Percentiles rank a stretch among this genome's conserved stretches.
Conservation (phyloP, 2,329 filamentous ascomycete genomes). For the Cytospora piceicola region DNA sequence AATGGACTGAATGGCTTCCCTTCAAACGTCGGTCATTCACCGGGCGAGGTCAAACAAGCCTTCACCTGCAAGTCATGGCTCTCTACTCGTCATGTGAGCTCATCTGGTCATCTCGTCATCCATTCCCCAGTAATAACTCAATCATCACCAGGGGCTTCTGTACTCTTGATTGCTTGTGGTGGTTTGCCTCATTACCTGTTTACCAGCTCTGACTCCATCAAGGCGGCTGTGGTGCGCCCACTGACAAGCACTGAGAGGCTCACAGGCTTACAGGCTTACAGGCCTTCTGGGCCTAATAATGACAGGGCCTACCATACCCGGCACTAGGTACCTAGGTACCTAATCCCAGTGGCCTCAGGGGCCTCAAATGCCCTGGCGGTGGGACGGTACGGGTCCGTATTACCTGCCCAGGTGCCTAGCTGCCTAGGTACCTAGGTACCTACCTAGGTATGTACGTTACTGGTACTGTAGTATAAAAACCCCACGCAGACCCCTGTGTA, state of each 20-base stretch:
- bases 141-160: not conserved
- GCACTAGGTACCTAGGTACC: too few species aligned
- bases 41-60: not conserved
- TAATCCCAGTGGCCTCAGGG: too few species aligned
- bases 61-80: not conserved
- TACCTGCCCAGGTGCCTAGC: too few species aligned
- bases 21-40: not conserved
- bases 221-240: not conserved
- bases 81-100: not conserved
- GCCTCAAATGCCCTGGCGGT: not conserved
- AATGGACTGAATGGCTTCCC: too few species aligned
- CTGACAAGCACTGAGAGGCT: slow-evolving; percentile 1
- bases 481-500: slow-evolving; percentile 1
- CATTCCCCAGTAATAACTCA: not conserved
- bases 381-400: not conserved
- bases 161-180: not conserved
- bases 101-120: not conserved
- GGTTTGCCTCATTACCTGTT: not conserved
- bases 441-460: too few species aligned
- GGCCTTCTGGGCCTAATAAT: too few species aligned
- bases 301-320: too few species aligned
- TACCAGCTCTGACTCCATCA: not conserved
- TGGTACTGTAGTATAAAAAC: too few species aligned
- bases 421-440: too few species aligned
- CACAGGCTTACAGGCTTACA: not conserved